Evolutionary conservation across 345 rosid genomes (phyloP).

Genomic region (Sisymbrium altissimum): DNA sequence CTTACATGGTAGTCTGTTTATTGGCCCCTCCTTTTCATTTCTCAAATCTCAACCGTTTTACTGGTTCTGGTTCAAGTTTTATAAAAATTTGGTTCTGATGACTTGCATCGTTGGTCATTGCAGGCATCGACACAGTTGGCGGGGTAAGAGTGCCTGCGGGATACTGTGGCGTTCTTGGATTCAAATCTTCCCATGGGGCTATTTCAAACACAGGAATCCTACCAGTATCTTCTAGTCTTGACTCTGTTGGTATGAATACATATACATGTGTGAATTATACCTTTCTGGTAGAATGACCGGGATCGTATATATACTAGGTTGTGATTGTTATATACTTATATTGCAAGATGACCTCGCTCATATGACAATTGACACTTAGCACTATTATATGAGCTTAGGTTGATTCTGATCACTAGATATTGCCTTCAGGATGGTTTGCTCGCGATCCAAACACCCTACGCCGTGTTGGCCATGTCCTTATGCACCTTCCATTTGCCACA

Average conservation of each 20-base stretch:
- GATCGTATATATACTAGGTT: constrained; percentile 8
- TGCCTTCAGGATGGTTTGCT: constrained; percentile 82
- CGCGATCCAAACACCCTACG: constrained; percentile 73
- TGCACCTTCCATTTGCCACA: constrained; percentile 82
- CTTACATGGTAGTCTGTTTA: not conserved
- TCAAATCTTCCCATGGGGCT: constrained; percentile 74
- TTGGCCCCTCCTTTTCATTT: not conserved
- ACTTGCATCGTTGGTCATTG: constrained; percentile 28
- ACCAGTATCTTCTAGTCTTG: constrained; percentile 75
- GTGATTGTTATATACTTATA: not conserved
- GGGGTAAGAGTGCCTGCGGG: constrained; percentile 92
- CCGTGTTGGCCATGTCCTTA: constrained; percentile 81
- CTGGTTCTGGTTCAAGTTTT: not conserved
- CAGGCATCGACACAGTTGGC: constrained; percentile 87
- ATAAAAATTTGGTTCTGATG: not conserved
- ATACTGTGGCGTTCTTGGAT: constrained; percentile 82
- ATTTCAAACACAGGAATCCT: constrained; percentile 56
- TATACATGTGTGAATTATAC: not conserved
- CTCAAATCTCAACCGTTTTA: not conserved
- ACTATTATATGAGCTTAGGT: not conserved
- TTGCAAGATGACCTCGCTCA: not conserved
- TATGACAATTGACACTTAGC: not conserved
- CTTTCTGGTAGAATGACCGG: not conserved
- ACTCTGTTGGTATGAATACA: constrained; percentile 69
- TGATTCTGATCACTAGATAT: constrained; percentile 15